These are phyloP conservation scores for Leavenworthia alabamica DNA, from an alignment of 345 rosid species.

Conservation along the genomic window DNA sequence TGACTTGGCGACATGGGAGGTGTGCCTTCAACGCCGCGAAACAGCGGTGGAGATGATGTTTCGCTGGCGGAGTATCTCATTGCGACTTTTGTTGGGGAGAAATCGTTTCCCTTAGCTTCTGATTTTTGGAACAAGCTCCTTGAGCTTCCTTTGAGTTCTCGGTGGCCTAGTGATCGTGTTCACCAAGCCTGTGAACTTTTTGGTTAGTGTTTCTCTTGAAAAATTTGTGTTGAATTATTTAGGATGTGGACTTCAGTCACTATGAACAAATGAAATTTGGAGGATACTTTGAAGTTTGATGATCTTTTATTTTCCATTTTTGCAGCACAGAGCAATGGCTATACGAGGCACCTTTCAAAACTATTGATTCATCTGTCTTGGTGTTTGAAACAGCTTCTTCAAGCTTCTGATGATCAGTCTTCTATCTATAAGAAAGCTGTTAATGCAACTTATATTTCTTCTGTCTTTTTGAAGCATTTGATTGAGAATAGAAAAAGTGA, in stretches of 20 bases:
- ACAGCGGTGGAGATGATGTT: slow-evolving; percentile 44
- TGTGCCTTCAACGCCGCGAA: slow-evolving; percentile 78
- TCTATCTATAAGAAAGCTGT: slow-evolving; percentile 50
- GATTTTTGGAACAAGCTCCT: slow-evolving; percentile 96
- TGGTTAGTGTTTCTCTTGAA: slow-evolving; percentile 39
- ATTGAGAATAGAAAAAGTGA: slow-evolving; percentile 59
- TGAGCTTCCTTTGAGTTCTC: slow-evolving; percentile 68
- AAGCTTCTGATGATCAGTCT: slow-evolving; percentile 40
- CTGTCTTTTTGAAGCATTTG: slow-evolving; percentile 71
- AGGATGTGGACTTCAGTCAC: background rate
- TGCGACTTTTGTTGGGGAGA: slow-evolving; percentile 79
- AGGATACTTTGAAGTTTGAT: background rate
- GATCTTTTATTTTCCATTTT: background rate
- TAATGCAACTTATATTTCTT: slow-evolving; percentile 70
- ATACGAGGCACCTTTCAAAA: slow-evolving; percentile 83
- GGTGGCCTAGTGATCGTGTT: slow-evolving; percentile 64
- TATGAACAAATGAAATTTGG: background rate
- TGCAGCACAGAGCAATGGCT: slow-evolving; percentile 68
- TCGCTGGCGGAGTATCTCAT: slow-evolving; percentile 55
- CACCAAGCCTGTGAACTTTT: slow-evolving; percentile 64
- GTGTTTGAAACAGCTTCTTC: slow-evolving; percentile 73
- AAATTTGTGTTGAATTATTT: background rate
- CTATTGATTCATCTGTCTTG: slow-evolving; percentile 71
- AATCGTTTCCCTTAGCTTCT: slow-evolving; percentile 73
- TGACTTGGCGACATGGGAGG: slow-evolving; percentile 69